Evolutionary conservation across 371 early-diverging fungal genomes (phyloP).

Genomic region (Encephalitozoon intestinalis): DNA sequence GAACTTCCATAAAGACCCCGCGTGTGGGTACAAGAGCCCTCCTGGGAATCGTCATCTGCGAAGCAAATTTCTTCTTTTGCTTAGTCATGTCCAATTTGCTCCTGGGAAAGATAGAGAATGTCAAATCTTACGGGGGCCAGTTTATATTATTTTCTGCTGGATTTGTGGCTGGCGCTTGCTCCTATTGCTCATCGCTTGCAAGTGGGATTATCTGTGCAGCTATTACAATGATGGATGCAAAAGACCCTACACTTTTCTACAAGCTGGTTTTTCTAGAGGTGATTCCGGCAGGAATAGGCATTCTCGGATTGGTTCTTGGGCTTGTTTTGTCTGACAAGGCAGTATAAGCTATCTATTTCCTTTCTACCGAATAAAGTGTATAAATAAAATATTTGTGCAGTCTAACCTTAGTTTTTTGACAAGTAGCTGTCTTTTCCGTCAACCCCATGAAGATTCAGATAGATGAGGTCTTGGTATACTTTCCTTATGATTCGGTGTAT

Average conservation of each 20-base stretch:
- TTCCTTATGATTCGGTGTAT: constrained; percentile 96
- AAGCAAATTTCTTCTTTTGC: constrained; percentile 57
- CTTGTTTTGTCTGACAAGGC: constrained; percentile 40
- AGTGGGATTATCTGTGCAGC: constrained; percentile 58
- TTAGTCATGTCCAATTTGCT: constrained; percentile 34
- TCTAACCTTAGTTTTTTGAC: background rate
- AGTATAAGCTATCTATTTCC: background rate
- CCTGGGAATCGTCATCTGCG: constrained; percentile 61
- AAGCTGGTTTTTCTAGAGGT: constrained; percentile 60
- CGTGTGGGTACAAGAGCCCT: constrained; percentile 55
- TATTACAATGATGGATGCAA: constrained; percentile 57
- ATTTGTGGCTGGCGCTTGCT: constrained; percentile 51
- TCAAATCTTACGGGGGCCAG: constrained; percentile 5
- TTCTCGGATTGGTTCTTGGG: constrained; percentile 56
- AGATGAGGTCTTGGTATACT: constrained; percentile 82
- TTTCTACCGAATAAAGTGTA: background rate
- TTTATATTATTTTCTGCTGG: constrained; percentile 50
- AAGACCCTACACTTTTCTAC: constrained; percentile 55
- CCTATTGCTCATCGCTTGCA: constrained; percentile 52
- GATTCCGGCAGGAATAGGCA: constrained; percentile 58
- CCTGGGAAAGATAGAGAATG: background rate
- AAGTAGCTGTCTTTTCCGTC: background rate
- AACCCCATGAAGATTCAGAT: constrained; percentile 62
- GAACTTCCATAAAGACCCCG: constrained; percentile 55
- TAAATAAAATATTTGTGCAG: background rate